Evolutionary conservation across 176 grass and related monocot species (phyloP).

Genomic region (Hordeum marinum): DNA sequence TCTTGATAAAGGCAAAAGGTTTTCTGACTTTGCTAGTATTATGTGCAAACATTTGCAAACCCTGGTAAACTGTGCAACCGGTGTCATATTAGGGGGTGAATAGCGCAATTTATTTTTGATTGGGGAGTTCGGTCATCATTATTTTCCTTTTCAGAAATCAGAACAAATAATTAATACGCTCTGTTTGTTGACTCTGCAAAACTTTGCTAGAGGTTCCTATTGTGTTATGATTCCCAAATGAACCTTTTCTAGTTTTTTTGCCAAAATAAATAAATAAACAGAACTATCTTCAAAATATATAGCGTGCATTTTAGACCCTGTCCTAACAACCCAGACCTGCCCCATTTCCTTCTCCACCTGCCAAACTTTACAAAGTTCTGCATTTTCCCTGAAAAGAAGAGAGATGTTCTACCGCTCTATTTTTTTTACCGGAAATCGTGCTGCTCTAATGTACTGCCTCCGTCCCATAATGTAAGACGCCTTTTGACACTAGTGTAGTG

Average conservation of each 20-base stretch:
- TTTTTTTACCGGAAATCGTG: background rate
- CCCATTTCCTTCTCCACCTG: background rate
- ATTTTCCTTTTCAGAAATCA: background rate
- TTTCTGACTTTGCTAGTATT: background rate
- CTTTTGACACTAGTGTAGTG: too few relatives aligned
- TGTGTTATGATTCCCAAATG: background rate
- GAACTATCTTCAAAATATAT: background rate
- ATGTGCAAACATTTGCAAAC: background rate
- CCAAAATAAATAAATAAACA: background rate
- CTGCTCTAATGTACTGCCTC: background rate
- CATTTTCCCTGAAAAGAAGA: background rate
- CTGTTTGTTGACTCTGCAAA: background rate
- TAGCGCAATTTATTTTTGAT: background rate
- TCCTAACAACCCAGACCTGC: background rate
- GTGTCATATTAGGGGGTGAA: background rate
- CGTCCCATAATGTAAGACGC: too few relatives aligned
- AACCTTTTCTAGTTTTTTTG: background rate
- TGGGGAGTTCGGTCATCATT: background rate
- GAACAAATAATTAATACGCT: constrained; percentile 3
- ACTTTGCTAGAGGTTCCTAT: background rate
- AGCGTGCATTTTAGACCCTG: background rate
- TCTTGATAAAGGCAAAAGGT: background rate
- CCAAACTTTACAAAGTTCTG: background rate
- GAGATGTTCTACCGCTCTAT: background rate
- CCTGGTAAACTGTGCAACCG: background rate